A percentile compares a stretch with the other conserved stretches of the same genome.
Evolutionary conservation across 805 yeast genomes (phyloP).

Genomic region (Starmerella scarabaei): DNA sequence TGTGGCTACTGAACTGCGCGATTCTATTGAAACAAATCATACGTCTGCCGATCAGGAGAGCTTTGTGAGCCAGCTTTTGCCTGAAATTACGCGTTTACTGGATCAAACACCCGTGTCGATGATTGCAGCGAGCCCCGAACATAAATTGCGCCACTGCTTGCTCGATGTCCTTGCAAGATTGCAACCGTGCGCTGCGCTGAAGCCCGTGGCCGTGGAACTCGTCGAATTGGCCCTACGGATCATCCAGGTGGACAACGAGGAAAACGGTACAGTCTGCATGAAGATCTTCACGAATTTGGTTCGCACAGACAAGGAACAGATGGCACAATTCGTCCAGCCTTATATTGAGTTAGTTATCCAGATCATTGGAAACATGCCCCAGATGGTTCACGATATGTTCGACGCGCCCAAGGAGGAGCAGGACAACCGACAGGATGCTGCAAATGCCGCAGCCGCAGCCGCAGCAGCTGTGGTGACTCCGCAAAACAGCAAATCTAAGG

Average conservation of each 20-base stretch:
- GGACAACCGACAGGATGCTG: neutral
- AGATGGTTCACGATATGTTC: conserved; percentile 60
- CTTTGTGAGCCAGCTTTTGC: conserved; percentile 56
- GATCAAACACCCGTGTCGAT: conserved; percentile 42
- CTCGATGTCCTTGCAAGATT: conserved; percentile 71
- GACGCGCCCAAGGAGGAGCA: conserved; percentile 21
- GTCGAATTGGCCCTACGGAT: conserved; percentile 46
- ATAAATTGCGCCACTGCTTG: conserved; percentile 56
- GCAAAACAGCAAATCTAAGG: neutral
- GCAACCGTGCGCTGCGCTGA: conserved; percentile 69
- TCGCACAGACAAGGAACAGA: conserved; percentile 59
- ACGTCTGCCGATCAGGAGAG: conserved; percentile 70
- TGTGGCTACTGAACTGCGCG: conserved; percentile 68
- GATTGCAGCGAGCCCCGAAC: conserved; percentile 17
- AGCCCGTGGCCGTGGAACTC: conserved; percentile 51
- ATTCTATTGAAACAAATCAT: conserved; percentile 71
- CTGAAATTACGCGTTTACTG: conserved; percentile 52
- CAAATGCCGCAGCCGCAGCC: neutral
- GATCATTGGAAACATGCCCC: conserved; percentile 68
- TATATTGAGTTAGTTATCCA: conserved; percentile 65
- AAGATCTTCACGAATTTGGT: conserved; percentile 75
- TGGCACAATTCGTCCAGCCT: conserved; percentile 60
- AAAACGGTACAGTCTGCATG: conserved; percentile 84
- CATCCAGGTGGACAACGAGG: conserved; percentile 75
- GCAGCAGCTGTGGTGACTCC: neutral